phyloP scores from a whole-genome alignment of 768 basidiomycete species.

The Dacryopinax primogenitus region DNA sequence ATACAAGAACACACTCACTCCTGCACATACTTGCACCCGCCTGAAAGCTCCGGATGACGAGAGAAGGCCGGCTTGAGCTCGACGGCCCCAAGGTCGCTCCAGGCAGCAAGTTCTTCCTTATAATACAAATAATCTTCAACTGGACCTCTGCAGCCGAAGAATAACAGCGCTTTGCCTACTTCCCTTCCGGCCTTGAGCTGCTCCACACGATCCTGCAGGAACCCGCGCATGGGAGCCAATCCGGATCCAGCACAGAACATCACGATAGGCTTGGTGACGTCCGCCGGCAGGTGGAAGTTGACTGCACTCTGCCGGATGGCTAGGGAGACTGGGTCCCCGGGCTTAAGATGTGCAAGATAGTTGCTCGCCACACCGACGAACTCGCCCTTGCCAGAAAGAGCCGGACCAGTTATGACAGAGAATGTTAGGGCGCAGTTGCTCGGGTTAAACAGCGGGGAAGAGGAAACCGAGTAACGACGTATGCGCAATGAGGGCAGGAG shows the following conservation, averaged over 20 bases:
- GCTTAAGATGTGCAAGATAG: constrained; percentile 31
- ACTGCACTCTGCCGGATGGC: constrained; percentile 30
- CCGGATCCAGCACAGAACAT: constrained; percentile 40
- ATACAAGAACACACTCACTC: constrained; percentile 25
- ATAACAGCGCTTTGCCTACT: constrained; percentile 33
- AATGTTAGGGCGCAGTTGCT: constrained; percentile 34
- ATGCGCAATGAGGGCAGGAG: constrained; percentile 38
- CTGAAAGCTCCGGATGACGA: constrained; percentile 22
- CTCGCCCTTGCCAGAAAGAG: constrained; percentile 27
- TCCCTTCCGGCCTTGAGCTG: constrained; percentile 35
- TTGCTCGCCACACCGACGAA: constrained; percentile 40
- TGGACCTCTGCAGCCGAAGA: constrained; percentile 38
- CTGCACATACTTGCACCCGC: constrained; percentile 32
- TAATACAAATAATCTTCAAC: constrained; percentile 34
- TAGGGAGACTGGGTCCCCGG: constrained; percentile 35
- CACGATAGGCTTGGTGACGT: constrained; percentile 31
- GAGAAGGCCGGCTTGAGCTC: constrained; percentile 38
- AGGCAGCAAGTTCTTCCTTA: constrained; percentile 33
- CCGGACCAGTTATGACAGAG: constrained; percentile 32
- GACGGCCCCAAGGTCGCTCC: constrained; percentile 33
- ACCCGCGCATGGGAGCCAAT: constrained; percentile 39
- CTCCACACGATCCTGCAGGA: constrained; percentile 39
- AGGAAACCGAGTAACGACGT: constrained; percentile 41
- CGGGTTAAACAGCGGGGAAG: constrained; percentile 36
- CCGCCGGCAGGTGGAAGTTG: constrained; percentile 35